Conservation (phyloP, 2,329 filamentous ascomycete genomes). For the Neofusicoccum ribis region DNA sequence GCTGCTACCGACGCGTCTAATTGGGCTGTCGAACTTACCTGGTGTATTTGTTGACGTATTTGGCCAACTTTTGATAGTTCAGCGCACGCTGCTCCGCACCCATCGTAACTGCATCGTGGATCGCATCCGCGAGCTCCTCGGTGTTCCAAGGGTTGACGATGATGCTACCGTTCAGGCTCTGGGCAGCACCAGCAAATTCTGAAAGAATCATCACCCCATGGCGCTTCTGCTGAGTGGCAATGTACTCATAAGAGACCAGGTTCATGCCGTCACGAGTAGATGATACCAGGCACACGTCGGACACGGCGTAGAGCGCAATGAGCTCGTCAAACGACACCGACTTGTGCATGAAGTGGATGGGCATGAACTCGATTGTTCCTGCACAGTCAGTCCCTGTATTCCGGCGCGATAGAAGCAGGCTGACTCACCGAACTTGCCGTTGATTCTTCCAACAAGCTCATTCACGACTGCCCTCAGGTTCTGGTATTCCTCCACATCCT, state of each 20-base stretch:
- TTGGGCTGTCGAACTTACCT: constrained; percentile 49
- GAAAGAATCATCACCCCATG: constrained; percentile 94
- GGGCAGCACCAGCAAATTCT: constrained; percentile 93
- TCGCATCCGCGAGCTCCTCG: constrained; percentile 87
- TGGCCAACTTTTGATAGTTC: constrained; percentile 89
- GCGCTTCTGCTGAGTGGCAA: constrained; percentile 85
- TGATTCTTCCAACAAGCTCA: constrained; percentile 94
- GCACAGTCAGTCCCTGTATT: neutral
- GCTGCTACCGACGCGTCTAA: constrained; percentile 9
- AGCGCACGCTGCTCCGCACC: constrained; percentile 79
- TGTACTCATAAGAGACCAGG: constrained; percentile 96
- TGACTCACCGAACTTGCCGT: constrained; percentile 77
- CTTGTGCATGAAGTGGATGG: constrained; percentile 97
- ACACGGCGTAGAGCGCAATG: constrained; percentile 87
- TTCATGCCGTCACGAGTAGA: constrained; percentile 99
- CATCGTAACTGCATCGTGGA: constrained; percentile 97
- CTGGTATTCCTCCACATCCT: constrained; percentile 97
- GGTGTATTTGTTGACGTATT: constrained; percentile 97
- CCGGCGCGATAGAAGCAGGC: neutral
- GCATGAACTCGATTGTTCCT: constrained; percentile 96
- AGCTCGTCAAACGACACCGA: constrained; percentile 94
- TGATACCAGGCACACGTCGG: constrained; percentile 87
- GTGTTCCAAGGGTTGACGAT: constrained; percentile 99
- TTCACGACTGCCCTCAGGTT: constrained; percentile 94
- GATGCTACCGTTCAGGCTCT: constrained; percentile 87